Base-by-base conservation (phyloP, 306 rosid genomes). In the Lathyrus aphaca region DNA sequence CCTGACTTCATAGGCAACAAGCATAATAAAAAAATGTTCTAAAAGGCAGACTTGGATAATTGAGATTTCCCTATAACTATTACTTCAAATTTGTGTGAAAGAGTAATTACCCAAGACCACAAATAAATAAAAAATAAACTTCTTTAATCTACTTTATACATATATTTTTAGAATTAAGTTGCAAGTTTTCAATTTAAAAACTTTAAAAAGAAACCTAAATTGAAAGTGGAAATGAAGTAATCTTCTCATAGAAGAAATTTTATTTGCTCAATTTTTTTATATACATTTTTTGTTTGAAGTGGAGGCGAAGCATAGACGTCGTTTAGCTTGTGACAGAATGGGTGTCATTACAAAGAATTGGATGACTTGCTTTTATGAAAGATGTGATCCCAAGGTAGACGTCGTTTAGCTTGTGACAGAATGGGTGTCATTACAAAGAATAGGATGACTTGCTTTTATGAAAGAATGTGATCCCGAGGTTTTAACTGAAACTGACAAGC, bases 11-110 rank as follows among this genome's bases (percentile, higher is more conserved):
- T n/a, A n/a, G n/a, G 57, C 50, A 66, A 35, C 39, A 64, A 60
- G 69, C 73, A 56, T 64, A 40, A 21, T 61, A 45, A 51, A 50
- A n/a, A 73, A 35, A 74, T 55, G 37, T 68, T 64, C 35, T 42
- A 14, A 69, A 69, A 74, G 63, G 69, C 11, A 49, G 37, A 27
- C 27, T 18, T 32, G 42, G 46, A 73, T 43, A 79, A 60, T 21
- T 61, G 29, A 18, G 16, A 23, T 50, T 73, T 35, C 40, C 69
- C 62, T 29, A 77, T 13, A 70, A 37, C 25, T 40, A 63, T 68
- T 76, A 58, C 69, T 46, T 10, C 9, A 11, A 76, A 32, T 27
- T 66, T 10, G 60, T 32, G 44, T 32, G 10, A 61, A 63, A 40
- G 49, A 25, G 29, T 49, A 62, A 42, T 62, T 27, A 43, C 65